Percentiles rank a stretch among this genome's conserved stretches.
Evolutionary conservation across 768 basidiomycete genomes (phyloP).

Genomic region (Saitozyma sp.): DNA sequence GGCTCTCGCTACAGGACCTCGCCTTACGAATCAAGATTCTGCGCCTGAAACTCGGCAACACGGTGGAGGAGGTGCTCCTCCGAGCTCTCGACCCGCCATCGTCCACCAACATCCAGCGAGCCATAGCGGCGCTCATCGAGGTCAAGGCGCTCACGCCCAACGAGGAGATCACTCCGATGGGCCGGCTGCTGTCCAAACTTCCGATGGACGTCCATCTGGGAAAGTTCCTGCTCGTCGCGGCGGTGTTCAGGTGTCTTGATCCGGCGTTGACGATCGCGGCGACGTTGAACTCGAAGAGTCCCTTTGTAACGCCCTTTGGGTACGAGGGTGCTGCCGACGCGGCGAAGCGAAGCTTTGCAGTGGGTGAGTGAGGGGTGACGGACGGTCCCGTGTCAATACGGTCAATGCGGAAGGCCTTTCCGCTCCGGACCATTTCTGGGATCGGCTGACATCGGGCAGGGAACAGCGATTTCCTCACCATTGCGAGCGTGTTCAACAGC

Average conservation of each 20-base stretch:
- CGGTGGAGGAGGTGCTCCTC: conserved; percentile 86
- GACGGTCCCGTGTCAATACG: too few relatives aligned
- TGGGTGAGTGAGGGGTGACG: too few relatives aligned
- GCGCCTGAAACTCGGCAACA: conserved; percentile 76
- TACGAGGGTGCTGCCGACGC: conserved; percentile 80
- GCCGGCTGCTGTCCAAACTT: conserved; percentile 80
- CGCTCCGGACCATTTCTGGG: too few relatives aligned
- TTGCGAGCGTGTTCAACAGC: conserved; percentile 82
- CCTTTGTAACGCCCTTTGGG: conserved; percentile 86
- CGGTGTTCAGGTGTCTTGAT: conserved; percentile 84
- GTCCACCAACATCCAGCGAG: conserved; percentile 81
- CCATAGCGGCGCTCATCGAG: conserved; percentile 87
- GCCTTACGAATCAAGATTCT: conserved; percentile 63
- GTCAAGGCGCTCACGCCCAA: conserved; percentile 78
- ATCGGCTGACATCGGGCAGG: conserved; percentile 56
- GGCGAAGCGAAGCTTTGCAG: conserved; percentile 75
- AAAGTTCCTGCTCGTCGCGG: conserved; percentile 83
- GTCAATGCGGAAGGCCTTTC: too few relatives aligned
- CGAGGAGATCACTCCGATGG: conserved; percentile 95
- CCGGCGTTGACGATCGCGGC: conserved; percentile 96
- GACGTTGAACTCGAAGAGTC: conserved; percentile 85
- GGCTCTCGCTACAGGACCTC: conserved; percentile 86
- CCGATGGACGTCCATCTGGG: conserved; percentile 95
- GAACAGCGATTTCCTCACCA: conserved; percentile 90
- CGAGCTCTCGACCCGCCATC: conserved; percentile 86